Evolutionary conservation across 345 rosid genomes (phyloP), one percentile per base, ranked within the genome.

Genomic region (Crucihimalaya himalaica): DNA sequence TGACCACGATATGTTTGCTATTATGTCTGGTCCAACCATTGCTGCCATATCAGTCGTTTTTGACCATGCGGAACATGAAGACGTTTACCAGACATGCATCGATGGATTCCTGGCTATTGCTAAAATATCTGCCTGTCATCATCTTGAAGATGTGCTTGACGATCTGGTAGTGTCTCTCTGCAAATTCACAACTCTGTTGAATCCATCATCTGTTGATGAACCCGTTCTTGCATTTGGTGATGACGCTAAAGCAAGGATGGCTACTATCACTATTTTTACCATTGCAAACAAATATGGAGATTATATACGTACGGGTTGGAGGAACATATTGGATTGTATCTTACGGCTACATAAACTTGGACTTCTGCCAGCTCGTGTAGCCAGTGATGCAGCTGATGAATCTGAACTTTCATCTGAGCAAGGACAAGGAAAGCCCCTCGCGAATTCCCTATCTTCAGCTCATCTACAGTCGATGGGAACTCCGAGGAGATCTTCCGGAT

Each of bases 31-130:
- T 80, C 99, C 99, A 57, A 90, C 99, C 53, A 92, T 95, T 75
- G 99, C 99, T 74, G 98, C 99, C 58, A 90, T 95, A 75, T 92
- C 98, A 42, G 99, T 95, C 63, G 96, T 95, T 62, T 95, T 95
- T 83, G 99, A 95, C 84, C 96, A 95, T 83, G 98, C 97, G 37
- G 98, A 95, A 66, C 89, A 88, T 74, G 99, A 92, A 83, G 97
- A 92, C 59, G 91, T 95, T 59, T 92, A 88, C 77, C 99, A 95
- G 78, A 84, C 92, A 54, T 95, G 99, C 83, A 92, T 95, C 34
- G 97, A 95, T 82, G 99, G 99, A 60, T 95, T 92, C 82, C 82
- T 92, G 78, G 98, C 98, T 74, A 88, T 92, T 68, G 98, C 99
- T 14, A 95, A 90, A 81, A 95, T 95, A 65, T 95, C 98, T 5